Base-by-base conservation (phyloP, 352 stramenopile species). In the Globisporangium irregulare region DNA sequence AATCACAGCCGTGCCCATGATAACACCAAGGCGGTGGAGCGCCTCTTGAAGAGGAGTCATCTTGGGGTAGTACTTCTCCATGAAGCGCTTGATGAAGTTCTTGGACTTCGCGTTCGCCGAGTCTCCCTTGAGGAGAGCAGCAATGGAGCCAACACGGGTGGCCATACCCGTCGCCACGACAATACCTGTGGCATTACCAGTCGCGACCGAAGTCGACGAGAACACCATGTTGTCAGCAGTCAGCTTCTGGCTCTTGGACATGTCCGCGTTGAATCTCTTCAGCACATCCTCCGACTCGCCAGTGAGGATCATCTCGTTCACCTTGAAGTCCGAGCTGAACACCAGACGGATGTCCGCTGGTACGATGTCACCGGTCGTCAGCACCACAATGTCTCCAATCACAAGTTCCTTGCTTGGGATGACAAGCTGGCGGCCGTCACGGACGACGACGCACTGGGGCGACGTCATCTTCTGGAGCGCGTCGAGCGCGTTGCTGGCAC, bases 291-390 rank as follows among this genome's bases (percentile, higher is more conserved):
- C 74, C 2, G 92, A 91, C 71, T 99, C 96, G 51, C 96, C 96
- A 7, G 96, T 98, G 5, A 99, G 79, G 66, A 91, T 97, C 69
- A 93, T 97, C 81, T 99, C 94, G 73, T 99, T 97, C 5, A 98
- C 83, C 67, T 93, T 88, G 41, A 92, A 84, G 61, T 91, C 76
- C 0, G 86, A 82, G 68, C 91, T 96, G 61, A 88, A 80, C 10
- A 96, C 76, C 5, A 98, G 81, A n/a, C 93, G 74, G 24, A 96
- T 90, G 71, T 99, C 96, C 1, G 90, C 82, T 1, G 93, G 91
- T 36, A 99, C 89, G 65, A 98, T 95, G 69, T 98, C 96, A n/a
- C 94, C 96, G 20, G 90, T 96, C 22, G 81, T 80, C 1, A 98
- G 80, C 25, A 92, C 75, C 43, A 98, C 87, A 24, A 95, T 80